Evolutionary conservation across 2,329 filamentous ascomycete species (phyloP), one percentile per base, ranked within the genome.

Genomic region (Cordyceps tenuipes): DNA sequence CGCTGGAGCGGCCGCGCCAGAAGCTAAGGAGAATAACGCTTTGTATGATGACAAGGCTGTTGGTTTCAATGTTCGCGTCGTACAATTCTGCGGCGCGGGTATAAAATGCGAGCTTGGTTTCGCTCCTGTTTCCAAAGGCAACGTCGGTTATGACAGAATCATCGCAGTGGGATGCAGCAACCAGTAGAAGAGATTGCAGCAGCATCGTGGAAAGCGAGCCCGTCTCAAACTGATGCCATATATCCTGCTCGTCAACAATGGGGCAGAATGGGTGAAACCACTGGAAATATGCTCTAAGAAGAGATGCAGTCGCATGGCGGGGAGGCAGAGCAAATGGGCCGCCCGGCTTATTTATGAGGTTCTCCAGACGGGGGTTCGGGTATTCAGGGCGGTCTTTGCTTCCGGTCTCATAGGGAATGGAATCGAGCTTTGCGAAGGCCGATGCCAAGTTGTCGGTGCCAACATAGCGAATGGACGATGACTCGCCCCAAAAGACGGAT

Each of bases 261-360:
- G 79, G 76, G 50, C 80, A 82, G 57, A 77, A 78, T 0, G 79
- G 77, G 62, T 82, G 79, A 51, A 81, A 81, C 74, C 78, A 79
- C 19, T 71, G 68, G 58, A 82, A 82, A 65, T 80, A 82, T 3
- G 77, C 76, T 9, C 71, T 67, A 1, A 81, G 63, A 1, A 79
- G 66, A 3, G 67, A 68, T 7, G 74, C 68, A 41, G 72, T 71
- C 9, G 75, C 69, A 0, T 69, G 61, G 10, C 64, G 65, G 0
- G 71, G 68, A 0, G 78, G 78, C 34, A 79, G 76, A 0, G 73
- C 70, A 48, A 80, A 76, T 8, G 61, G 62, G 4, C 62, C 63
- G 17, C 65, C 57, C 6, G 61, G 52, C 1, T n/a, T 26, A n/a
- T 53, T 51, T 6, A 47, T 49, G 8, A 66, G 59, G 3, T 23